Evolutionary conservation across 805 yeast genomes (phyloP).

Genomic region (Pichia ethanolica): DNA sequence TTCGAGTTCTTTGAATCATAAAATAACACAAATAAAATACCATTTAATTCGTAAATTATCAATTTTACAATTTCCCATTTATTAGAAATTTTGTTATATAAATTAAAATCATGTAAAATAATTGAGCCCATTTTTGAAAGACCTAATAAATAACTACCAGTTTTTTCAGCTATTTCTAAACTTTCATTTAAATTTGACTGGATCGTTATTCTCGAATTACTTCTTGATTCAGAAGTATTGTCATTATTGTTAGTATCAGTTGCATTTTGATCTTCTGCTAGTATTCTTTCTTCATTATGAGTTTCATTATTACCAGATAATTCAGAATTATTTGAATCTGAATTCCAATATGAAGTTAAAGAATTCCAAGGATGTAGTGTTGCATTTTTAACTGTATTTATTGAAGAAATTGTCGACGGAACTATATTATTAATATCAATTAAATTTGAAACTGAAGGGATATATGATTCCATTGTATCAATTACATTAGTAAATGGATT

Average conservation of each 20-base stretch:
- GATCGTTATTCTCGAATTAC: not conserved
- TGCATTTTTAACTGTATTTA: not conserved
- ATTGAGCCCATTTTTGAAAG: constrained; percentile 15
- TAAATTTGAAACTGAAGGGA: constrained; percentile 8
- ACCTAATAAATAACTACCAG: constrained; percentile 24
- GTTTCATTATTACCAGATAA: not conserved
- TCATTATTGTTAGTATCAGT: not conserved
- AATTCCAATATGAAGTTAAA: constrained; percentile 1
- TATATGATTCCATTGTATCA: constrained; percentile 18
- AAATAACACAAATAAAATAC: constrained; percentile 21
- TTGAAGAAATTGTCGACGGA: constrained; percentile 5
- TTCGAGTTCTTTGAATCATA: constrained; percentile 8
- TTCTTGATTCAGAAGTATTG: not conserved
- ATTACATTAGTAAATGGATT: constrained; percentile 24
- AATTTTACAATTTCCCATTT: constrained; percentile 10
- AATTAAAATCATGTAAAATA: constrained; percentile 9
- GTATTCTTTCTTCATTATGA: not conserved
- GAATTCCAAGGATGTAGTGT: constrained; percentile 7
- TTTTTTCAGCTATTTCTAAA: constrained; percentile 7
- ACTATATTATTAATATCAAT: not conserved
- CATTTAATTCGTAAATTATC: constrained; percentile 26
- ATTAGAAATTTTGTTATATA: constrained; percentile 3
- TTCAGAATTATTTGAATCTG: not conserved
- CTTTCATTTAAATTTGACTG: constrained; percentile 5
- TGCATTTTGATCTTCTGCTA: not conserved